Conservation (phyloP, 257 asterid species). For the Verbascum thapsus region DNA sequence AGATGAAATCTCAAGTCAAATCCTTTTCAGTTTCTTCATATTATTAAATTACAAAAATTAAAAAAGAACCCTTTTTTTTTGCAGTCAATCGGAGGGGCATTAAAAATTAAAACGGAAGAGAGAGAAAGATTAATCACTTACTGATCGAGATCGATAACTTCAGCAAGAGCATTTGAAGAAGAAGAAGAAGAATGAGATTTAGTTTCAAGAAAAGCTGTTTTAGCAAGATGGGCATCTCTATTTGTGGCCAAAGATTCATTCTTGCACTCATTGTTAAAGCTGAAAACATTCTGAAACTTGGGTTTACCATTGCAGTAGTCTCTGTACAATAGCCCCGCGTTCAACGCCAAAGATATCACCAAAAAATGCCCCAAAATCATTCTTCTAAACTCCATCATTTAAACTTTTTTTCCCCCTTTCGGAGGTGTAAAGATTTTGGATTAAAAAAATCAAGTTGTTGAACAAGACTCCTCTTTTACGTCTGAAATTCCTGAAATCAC, state of each 20-base stretch:
- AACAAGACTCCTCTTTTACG: slow-evolving; percentile 11
- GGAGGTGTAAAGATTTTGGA: too few relatives aligned
- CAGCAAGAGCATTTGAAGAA: slow-evolving; percentile 34
- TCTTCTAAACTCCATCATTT: slow-evolving; percentile 36
- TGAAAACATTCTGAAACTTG: slow-evolving; percentile 36
- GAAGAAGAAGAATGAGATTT: slow-evolving; percentile 28
- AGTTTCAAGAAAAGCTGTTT: slow-evolving; percentile 38
- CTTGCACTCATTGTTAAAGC: slow-evolving; percentile 38
- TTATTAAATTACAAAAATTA: slow-evolving; percentile 24
- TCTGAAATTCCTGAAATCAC: slow-evolving; percentile 27
- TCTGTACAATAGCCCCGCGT: slow-evolving; percentile 53
- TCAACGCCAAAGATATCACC: slow-evolving; percentile 55
- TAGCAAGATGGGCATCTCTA: slow-evolving; percentile 33
- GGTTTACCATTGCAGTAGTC: slow-evolving; percentile 49
- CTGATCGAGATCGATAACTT: slow-evolving; percentile 79
- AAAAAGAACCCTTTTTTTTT: slow-evolving; percentile 21
- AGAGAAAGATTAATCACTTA: slow-evolving; percentile 50
- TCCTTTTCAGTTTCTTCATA: not conserved
- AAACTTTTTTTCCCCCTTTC: too few relatives aligned
- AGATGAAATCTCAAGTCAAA: too few relatives aligned
- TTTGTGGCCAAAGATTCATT: slow-evolving; percentile 39
- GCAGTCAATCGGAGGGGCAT: slow-evolving; percentile 12
- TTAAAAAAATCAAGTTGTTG: not conserved
- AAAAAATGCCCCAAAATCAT: slow-evolving; percentile 55
- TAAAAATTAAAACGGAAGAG: not conserved